A percentile compares a stretch with the other conserved stretches of the same genome.
phyloP scores from a whole-genome alignment of 2,329 filamentous ascomycete genomes.

The Colletotrichum sp. region DNA sequence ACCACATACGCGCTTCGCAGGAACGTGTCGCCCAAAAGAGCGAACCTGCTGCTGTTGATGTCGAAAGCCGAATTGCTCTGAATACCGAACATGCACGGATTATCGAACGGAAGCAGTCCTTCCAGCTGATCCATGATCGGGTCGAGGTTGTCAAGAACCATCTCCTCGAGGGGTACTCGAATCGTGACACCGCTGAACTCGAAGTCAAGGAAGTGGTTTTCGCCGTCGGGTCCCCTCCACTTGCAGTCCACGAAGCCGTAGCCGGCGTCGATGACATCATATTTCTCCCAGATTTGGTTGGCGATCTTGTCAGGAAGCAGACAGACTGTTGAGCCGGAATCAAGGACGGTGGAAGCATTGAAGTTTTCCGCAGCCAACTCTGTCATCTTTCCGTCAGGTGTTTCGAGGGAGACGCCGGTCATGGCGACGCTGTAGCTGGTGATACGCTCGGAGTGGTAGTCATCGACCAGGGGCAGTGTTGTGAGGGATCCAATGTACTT shows the following conservation, averaged over 20 bases:
- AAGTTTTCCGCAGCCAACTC: constrained; percentile 38
- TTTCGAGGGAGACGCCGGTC: constrained; percentile 37
- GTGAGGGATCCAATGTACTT: constrained; percentile 68
- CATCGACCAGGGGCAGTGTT: constrained; percentile 60
- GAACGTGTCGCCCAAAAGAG: constrained; percentile 74
- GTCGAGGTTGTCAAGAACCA: constrained; percentile 50
- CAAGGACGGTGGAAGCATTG: constrained; percentile 65
- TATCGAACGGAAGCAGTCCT: constrained; percentile 40
- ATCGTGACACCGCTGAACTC: constrained; percentile 49
- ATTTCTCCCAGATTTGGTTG: constrained; percentile 58
- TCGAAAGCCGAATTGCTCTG: constrained; percentile 65
- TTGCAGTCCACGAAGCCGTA: constrained; percentile 67
- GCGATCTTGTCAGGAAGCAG: constrained; percentile 66
- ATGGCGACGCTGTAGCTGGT: constrained; percentile 46
- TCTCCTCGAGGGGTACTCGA: constrained; percentile 61
- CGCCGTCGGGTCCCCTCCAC: constrained; percentile 35
- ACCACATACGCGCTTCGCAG: constrained; percentile 77
- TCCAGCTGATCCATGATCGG: constrained; percentile 41
- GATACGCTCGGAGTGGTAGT: constrained; percentile 40
- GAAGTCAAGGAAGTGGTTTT: constrained; percentile 43
- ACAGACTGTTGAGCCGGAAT: constrained; percentile 71
- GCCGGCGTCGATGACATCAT: constrained; percentile 58
- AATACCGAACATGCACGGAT: constrained; percentile 62
- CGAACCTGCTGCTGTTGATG: constrained; percentile 57
- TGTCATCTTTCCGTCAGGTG: constrained; percentile 26